Evolutionary conservation across 768 basidiomycete genomes (phyloP).

Genomic region (Phaffia australis): DNA sequence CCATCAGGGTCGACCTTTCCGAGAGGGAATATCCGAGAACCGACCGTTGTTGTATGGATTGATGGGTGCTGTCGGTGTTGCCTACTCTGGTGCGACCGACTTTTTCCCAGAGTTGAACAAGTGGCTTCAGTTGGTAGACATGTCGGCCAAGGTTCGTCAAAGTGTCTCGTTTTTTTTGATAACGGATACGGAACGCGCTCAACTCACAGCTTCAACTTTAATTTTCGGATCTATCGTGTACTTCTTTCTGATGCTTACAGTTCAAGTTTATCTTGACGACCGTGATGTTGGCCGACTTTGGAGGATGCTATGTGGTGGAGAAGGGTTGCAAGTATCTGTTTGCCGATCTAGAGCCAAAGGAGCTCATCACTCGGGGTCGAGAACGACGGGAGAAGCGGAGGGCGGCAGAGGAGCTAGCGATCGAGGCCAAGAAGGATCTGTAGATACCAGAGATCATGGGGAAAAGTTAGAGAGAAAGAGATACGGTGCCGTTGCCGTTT

Average conservation of each 20-base stretch:
- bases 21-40: constrained; percentile 95
- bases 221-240: background rate
- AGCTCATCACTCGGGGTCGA: constrained; percentile 69
- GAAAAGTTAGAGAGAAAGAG: background rate
- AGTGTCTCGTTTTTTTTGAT: background rate
- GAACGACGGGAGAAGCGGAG: constrained; percentile 60
- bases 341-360: constrained; percentile 74
- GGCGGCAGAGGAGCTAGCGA: constrained; percentile 40
- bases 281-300: constrained; percentile 79
- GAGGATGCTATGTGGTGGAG: constrained; percentile 77
- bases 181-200: background rate
- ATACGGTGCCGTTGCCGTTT: background rate
- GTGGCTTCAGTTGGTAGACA: constrained; percentile 94
- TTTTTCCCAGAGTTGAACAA: constrained; percentile 89
- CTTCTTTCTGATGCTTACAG: constrained; percentile 39
- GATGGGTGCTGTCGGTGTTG: constrained; percentile 70
- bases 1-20: constrained; percentile 79
- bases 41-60: constrained; percentile 85
- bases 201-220: background rate
- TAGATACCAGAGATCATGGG: background rate
- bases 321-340: constrained; percentile 71
- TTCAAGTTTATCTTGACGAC: constrained; percentile 70
- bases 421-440: constrained; percentile 22
- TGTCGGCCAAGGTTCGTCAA: constrained; percentile 58
- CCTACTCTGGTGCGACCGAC: constrained; percentile 86